Conservation (phyloP, 768 basidiomycete species). For the Tulasnella sp. region DNA sequence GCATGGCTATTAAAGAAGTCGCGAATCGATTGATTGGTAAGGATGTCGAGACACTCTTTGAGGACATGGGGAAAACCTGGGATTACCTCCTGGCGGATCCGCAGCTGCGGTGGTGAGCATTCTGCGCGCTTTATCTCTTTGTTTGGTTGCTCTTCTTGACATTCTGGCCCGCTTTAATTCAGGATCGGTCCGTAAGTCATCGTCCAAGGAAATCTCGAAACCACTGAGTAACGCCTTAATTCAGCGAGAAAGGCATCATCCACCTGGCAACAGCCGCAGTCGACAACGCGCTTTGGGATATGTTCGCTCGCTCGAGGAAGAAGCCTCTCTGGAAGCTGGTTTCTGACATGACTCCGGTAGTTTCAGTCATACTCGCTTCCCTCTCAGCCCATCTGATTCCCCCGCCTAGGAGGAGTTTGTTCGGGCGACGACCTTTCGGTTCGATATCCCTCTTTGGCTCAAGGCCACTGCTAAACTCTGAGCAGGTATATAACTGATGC, state of each 20-base stretch:
- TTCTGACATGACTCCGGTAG: conserved; percentile 30
- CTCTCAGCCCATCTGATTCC: not conserved
- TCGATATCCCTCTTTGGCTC: not conserved
- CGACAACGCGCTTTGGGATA: conserved; percentile 31
- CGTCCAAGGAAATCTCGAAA: not conserved
- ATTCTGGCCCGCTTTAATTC: not conserved
- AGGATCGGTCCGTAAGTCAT: conserved; percentile 20
- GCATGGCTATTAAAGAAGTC: conserved; percentile 33
- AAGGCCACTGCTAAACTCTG: conserved; percentile 12
- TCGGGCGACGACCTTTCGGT: conserved; percentile 27
- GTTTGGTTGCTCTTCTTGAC: not conserved
- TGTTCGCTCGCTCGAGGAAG: conserved; percentile 27
- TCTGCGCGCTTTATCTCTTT: not conserved
- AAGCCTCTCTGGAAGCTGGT: conserved; percentile 33
- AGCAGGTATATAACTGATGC: conserved; percentile 44
- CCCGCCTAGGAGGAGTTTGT: conserved; percentile 28
- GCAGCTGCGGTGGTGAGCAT: conserved; percentile 40
- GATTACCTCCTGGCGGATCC: conserved; percentile 41
- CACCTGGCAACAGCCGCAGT: conserved; percentile 30
- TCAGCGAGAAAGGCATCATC: conserved; percentile 30
- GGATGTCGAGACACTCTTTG: conserved; percentile 39
- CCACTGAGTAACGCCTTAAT: not conserved
- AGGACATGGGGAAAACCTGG: conserved; percentile 42
- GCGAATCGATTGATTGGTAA: conserved; percentile 41
- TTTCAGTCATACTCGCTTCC: not conserved